phyloP scores from a whole-genome alignment of 495 filamentous ascomycete species.

The Penicillium daleae region DNA sequence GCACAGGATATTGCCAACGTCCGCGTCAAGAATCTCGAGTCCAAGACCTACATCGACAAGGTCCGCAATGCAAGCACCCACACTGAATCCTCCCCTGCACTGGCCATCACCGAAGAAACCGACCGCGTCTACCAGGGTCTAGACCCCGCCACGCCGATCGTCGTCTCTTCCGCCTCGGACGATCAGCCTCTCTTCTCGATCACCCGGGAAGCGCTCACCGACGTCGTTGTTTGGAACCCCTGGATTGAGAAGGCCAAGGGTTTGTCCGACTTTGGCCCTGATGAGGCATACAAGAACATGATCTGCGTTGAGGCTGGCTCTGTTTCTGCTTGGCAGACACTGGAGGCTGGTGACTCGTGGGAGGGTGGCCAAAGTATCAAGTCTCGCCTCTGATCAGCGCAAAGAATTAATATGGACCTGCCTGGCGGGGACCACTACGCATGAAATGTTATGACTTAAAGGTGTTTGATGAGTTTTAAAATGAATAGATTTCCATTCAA shows the following conservation, averaged over 20 bases:
- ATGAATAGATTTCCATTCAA: slow-evolving; percentile 9
- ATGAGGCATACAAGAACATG: slow-evolving; percentile 89
- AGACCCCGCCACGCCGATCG: slow-evolving; percentile 57
- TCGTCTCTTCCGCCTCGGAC: slow-evolving; percentile 59
- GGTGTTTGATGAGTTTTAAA: slow-evolving; percentile 14
- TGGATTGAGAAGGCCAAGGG: slow-evolving; percentile 81
- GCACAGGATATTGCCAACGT: slow-evolving; percentile 73
- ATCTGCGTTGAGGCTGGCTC: slow-evolving; percentile 90
- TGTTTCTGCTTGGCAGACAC: slow-evolving; percentile 76
- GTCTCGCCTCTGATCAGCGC: slow-evolving; percentile 31
- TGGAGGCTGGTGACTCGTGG: slow-evolving; percentile 87
- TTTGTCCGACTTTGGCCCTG: slow-evolving; percentile 87
- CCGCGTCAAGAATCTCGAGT: slow-evolving; percentile 71
- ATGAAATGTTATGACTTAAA: slow-evolving; percentile 28
- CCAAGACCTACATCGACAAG: slow-evolving; percentile 80
- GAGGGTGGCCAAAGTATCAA: slow-evolving; percentile 84
- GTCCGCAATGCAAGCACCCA: slow-evolving; percentile 61
- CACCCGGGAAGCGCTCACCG: slow-evolving; percentile 75
- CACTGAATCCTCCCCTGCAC: slow-evolving; percentile 54
- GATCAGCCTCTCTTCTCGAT: slow-evolving; percentile 69
- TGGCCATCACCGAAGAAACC: slow-evolving; percentile 71
- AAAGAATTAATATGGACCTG: neutral
- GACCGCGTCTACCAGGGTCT: slow-evolving; percentile 79
- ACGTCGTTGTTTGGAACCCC: slow-evolving; percentile 97
- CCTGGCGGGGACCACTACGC: too few relatives aligned